Conservation (phyloP, 202 grass and related monocot genomes). For the Elaeis oleifera region DNA sequence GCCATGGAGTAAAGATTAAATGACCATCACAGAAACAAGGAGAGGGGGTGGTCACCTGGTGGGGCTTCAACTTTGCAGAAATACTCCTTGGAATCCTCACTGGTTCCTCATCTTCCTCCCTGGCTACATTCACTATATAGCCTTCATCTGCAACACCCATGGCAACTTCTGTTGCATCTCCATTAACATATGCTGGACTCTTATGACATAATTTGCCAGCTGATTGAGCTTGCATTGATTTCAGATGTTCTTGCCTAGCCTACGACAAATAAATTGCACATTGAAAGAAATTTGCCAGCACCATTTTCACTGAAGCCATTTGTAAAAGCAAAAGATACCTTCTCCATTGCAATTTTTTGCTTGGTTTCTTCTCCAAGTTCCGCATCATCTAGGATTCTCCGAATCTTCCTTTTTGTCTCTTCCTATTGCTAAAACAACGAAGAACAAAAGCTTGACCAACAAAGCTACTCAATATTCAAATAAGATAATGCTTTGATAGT, state of each 20-base stretch:
- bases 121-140: constrained; percentile 77
- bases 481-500: no score
- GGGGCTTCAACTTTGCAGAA: constrained; percentile 80
- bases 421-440: constrained; percentile 34
- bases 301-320: constrained; percentile 14
- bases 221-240: constrained; percentile 88
- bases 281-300: constrained; percentile 12
- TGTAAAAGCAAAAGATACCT: constrained; percentile 46
- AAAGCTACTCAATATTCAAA: not conserved
- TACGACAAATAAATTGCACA: constrained; percentile 32
- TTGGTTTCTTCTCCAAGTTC: constrained; percentile 97
- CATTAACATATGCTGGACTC: constrained; percentile 28
- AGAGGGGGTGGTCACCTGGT: constrained; percentile 49
- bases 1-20: no score
- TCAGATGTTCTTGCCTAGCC: constrained; percentile 98
- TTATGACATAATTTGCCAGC: constrained; percentile 44
- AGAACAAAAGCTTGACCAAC: not conserved
- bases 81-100: constrained; percentile 85
- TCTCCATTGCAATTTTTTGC: constrained; percentile 86
- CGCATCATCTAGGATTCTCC: constrained; percentile 93
- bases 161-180: constrained; percentile 30
- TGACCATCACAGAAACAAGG: not conserved
- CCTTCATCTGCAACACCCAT: constrained; percentile 55
- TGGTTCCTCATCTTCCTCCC: constrained; percentile 72
- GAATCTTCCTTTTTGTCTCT: constrained; percentile 68